phyloP scores from a whole-genome alignment of 2,329 filamentous ascomycete species.

The Sporothrix humicola region DNA sequence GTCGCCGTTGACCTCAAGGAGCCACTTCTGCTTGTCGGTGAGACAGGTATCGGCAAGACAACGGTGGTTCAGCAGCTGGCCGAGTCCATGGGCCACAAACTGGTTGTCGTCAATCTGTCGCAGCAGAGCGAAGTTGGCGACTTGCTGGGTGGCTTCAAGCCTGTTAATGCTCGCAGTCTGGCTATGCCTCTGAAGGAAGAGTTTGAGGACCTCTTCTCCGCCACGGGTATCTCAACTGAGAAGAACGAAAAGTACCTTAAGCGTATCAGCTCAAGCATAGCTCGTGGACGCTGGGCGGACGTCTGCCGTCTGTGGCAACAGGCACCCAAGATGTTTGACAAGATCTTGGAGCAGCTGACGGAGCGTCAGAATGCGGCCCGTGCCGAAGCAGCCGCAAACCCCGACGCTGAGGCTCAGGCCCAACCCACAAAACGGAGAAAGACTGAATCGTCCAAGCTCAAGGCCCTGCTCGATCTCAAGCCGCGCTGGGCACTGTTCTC shows the following conservation, averaged over 20 bases:
- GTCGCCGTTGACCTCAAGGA: conserved; percentile 84
- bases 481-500: conserved; percentile 83
- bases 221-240: conserved; percentile 81
- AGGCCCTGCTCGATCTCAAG: conserved; percentile 62
- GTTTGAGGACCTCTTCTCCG: conserved; percentile 86
- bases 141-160: conserved; percentile 93
- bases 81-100: conserved; percentile 78
- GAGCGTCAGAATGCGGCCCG: conserved; percentile 46
- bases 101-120: conserved; percentile 93
- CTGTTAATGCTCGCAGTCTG: conserved; percentile 85
- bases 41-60: conserved; percentile 98
- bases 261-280: conserved; percentile 77
- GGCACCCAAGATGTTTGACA: conserved; percentile 84
- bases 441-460: conserved; percentile 67
- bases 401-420: conserved; percentile 47
- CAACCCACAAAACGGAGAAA: conserved; percentile 74
- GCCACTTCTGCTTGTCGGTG: conserved; percentile 91
- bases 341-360: conserved; percentile 64
- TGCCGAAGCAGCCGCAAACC: background rate
- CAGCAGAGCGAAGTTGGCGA: conserved; percentile 99
- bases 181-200: conserved; percentile 91
- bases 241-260: conserved; percentile 89
- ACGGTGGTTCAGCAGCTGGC: conserved; percentile 94
- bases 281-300: conserved; percentile 84
- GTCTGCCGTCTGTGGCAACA: conserved; percentile 87